These are phyloP conservation scores for Ceriops zippeliana DNA, from an alignment of 345 rosid genomes.

Conservation along the genomic window DNA sequence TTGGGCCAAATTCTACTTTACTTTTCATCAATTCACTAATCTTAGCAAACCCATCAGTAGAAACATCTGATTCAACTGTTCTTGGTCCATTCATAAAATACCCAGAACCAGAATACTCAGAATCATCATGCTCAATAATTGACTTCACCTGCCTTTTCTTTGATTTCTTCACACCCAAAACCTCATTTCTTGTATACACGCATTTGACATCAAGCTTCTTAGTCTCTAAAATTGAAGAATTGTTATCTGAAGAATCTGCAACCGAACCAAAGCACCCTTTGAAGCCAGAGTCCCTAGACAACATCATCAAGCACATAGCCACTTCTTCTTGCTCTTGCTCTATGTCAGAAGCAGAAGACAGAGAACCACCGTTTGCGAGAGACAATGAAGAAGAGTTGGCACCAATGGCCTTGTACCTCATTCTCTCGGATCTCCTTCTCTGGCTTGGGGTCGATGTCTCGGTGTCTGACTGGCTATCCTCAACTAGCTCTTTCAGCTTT, in stretches of 20 bases:
- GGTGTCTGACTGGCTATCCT: constrained; percentile 67
- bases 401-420: constrained; percentile 38
- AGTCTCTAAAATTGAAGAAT: constrained; percentile 60
- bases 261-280: constrained; percentile 49
- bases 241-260: constrained; percentile 67
- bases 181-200: constrained; percentile 28
- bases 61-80: constrained; percentile 50
- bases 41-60: constrained; percentile 42
- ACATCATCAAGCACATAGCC: constrained; percentile 78
- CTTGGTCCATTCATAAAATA: constrained; percentile 64
- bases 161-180: constrained; percentile 29
- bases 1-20: constrained; percentile 32
- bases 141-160: constrained; percentile 30
- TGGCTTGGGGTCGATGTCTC: constrained; percentile 60
- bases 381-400: constrained; percentile 35
- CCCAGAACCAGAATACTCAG: constrained; percentile 69
- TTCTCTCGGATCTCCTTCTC: constrained; percentile 59
- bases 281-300: constrained; percentile 66
- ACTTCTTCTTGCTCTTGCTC: constrained; percentile 78
- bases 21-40: constrained; percentile 37
- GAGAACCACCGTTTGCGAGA: constrained; percentile 30
- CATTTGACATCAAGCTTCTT: constrained; percentile 39
- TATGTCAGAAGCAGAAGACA: constrained; percentile 54
- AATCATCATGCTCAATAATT: constrained; percentile 26
- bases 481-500: constrained; percentile 34